Evolutionary conservation across 148 eudicot species (phyloP), one percentile per base, ranked within the genome.

Genomic region (Diospyros lotus): DNA sequence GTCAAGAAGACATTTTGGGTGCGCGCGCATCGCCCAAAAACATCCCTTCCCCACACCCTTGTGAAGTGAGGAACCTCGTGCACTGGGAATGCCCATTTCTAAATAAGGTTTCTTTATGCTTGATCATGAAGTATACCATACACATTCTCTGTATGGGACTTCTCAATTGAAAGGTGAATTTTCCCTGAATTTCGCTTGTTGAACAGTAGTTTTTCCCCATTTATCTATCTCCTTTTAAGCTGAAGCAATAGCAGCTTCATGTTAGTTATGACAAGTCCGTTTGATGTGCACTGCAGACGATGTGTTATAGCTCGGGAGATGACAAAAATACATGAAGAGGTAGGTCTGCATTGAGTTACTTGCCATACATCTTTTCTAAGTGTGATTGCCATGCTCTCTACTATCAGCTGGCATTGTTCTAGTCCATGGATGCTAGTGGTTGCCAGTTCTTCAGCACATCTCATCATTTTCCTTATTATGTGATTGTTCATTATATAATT

Each of bases 291-390:
- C 69, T 82, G 79, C 86, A 95, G 99, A 86, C 86, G 80, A 74
- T 95, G 97, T 81, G 99, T 93, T 76, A 80, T 93, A 78, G 99
- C 97, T 72, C 92, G 99, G 64, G 99, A 95, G 81, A 89, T 92
- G 83, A 95, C 99, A 64, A 95, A 95, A 84, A 80, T 93, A 56
- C 97, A 95, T 81, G 99, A 95, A 89, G 93, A 95, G 96, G 99
- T 95, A 77, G 73, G 80, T 12, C 50, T 71, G 28, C 58, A 54
- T 28, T n/a, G 44, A 50, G 43, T 53, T 64, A 41, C 61, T 56
- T 54, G 51, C 10, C 53, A 38, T 17, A 9, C 56, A 40, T 38
- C 63, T 56, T 41, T 71, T 56, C 73, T 42, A 6, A 10, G 62
- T 69, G 52, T 43, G 48, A 4, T 48, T 13, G 63, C 41, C 5